Evolutionary conservation across 2,329 filamentous ascomycete genomes (phyloP).

Genomic region (Fusarium nisikadoi): DNA sequence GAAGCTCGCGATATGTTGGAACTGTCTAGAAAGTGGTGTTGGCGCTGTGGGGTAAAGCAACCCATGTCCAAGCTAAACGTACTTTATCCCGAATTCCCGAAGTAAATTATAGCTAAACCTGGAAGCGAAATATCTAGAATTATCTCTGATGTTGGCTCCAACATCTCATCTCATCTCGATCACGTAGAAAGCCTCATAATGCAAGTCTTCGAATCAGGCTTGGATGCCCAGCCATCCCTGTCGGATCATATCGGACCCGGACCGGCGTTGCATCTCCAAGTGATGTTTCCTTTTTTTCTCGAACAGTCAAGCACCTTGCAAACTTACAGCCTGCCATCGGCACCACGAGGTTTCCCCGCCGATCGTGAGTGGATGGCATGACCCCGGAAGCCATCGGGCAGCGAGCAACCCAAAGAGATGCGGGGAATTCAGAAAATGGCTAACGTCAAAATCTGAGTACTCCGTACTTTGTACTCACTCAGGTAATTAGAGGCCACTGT

Average conservation of each 20-base stretch:
- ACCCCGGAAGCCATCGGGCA: slow-evolving; percentile 19
- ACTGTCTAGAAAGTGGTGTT: slow-evolving; percentile 39
- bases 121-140: slow-evolving; percentile 29
- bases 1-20: slow-evolving; percentile 43
- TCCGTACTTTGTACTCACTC: not conserved
- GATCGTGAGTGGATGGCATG: slow-evolving; percentile 41
- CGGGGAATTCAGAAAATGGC: slow-evolving; percentile 15
- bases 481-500: not conserved
- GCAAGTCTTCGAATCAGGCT: slow-evolving; percentile 8
- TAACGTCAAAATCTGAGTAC: not conserved
- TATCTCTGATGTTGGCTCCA: not conserved
- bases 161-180: not conserved
- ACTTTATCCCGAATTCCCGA: slow-evolving; percentile 1
- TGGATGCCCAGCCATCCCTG: slow-evolving; percentile 13
- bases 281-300: not conserved
- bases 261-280: slow-evolving; percentile 17
- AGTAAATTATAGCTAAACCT: not conserved
- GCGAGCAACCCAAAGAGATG: slow-evolving; percentile 20
- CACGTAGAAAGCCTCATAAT: slow-evolving; percentile 20
- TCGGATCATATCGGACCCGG: slow-evolving; percentile 41
- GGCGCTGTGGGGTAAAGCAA: slow-evolving; percentile 42
- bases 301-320: not conserved
- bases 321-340: slow-evolving; percentile 4
- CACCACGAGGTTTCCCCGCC: slow-evolving; percentile 42
- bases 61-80: slow-evolving; percentile 15